Conservation (phyloP, 129 eudicot species). For the Scalesia atractyloides region DNA sequence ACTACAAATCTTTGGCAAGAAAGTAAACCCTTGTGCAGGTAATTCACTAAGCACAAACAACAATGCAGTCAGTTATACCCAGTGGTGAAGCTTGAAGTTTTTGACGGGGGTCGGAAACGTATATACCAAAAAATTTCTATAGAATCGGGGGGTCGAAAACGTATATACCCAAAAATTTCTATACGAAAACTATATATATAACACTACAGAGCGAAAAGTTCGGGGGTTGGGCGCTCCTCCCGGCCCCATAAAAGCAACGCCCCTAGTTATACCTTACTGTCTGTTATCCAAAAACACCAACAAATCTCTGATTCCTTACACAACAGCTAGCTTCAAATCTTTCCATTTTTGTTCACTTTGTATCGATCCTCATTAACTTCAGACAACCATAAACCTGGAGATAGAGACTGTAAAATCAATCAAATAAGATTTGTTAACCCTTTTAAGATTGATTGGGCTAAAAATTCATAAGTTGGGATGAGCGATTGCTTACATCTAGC, state of each 20-base stretch:
- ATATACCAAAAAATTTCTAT: too few relatives aligned
- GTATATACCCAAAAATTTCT: too few relatives aligned
- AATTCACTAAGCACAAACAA: slow-evolving; percentile 4
- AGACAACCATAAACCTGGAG: slow-evolving; percentile 58
- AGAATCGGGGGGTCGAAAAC: too few relatives aligned
- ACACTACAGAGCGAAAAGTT: too few relatives aligned
- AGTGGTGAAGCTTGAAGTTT: too few relatives aligned
- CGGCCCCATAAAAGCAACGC: too few relatives aligned
- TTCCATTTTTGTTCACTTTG: slow-evolving; percentile 55
- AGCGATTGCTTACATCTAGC: slow-evolving; percentile 44
- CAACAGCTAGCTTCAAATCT: neutral
- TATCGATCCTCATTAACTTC: slow-evolving; percentile 65
- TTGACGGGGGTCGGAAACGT: too few relatives aligned
- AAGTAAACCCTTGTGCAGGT: too few relatives aligned
- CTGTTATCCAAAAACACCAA: neutral
- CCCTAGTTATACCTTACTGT: slow-evolving; percentile 18
- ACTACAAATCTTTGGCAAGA: too few relatives aligned
- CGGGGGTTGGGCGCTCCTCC: too few relatives aligned
- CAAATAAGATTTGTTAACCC: slow-evolving; percentile 8
- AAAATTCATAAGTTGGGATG: neutral
- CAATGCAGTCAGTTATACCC: slow-evolving; percentile 16
- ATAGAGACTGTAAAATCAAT: slow-evolving; percentile 49
- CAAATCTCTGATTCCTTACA: neutral
- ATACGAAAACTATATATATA: too few relatives aligned
- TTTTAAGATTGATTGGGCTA: neutral